Evolutionary conservation across 2,329 filamentous ascomycete genomes (phyloP), one percentile per base, ranked within the genome.

Genomic region (Leptodontidium sp.): DNA sequence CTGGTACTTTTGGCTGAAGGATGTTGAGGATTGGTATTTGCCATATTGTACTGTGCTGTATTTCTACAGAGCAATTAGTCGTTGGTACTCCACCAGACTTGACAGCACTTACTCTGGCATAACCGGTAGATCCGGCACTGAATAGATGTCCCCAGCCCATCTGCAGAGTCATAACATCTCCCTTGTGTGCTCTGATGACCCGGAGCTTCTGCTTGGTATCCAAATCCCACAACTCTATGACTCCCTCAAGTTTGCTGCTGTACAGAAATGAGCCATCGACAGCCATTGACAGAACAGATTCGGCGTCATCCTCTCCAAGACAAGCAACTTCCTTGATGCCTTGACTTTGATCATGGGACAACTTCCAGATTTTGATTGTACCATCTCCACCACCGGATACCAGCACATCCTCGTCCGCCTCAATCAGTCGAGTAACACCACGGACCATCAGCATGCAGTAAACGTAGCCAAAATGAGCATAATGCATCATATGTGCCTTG

Each of bases 151-250:
- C 93, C 81, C 93, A 93, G 29, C 92, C 91, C 80, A 98, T 91
- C 72, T 93, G 91, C 53, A 98, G 84, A 0, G 93, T 91, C 84
- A 97, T 93, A 61, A 98, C 88, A 78, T 98, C 93, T 53, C 90
- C 90, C 43, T 88, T 88, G 74, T 94, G 91, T 0, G 91, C 89
- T 77, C 92, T 94, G 77, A 99, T 91, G 21, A 93, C 94, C 67
- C 96, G 87, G 55, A 99, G 86, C 61, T 96, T 90, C 80, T 99
- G 96, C 65, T 91, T 90, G 0, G 96, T 98, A 78, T 98, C 95
- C 15, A 99, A 85, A 78, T 99, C 97, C 95, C 97, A 99, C 12
- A 99, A 88, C 78, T 98, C 95, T 69, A 99, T 89, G 62, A 97
- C 88, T 26, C 96, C 97, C 49, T 93, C 90, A 0, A 94, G 87